These are phyloP conservation scores for Cerrena zonata DNA, from an alignment of 1,284 basidiomycete genomes.

Conservation along the genomic window DNA sequence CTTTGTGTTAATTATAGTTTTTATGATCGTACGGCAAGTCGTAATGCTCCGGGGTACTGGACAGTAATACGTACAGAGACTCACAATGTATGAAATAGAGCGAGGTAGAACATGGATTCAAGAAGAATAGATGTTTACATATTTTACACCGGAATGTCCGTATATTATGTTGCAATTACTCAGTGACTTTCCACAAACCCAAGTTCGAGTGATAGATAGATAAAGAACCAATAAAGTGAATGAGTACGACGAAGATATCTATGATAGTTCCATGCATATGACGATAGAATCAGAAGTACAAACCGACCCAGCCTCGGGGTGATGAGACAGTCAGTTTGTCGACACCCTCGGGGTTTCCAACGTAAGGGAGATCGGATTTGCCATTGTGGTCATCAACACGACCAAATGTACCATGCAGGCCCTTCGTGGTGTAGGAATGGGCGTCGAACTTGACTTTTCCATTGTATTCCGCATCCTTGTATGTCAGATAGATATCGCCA, in stretches of 20 bases:
- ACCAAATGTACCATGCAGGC: constrained; percentile 26
- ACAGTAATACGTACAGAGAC: not conserved
- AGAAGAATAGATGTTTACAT: no score
- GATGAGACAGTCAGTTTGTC: constrained; percentile 42
- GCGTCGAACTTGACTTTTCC: constrained; percentile 44
- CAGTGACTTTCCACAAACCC: no score
- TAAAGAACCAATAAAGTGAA: not conserved
- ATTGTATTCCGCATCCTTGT: constrained; percentile 44
- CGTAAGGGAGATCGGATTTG: constrained; percentile 37
- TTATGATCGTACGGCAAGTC: not conserved
- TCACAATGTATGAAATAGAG: not conserved
- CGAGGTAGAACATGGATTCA: no score
- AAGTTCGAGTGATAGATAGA: no score
- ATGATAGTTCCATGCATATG: not conserved
- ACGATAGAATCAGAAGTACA: constrained; percentile 36
- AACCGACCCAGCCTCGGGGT: constrained; percentile 43
- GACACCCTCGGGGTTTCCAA: constrained; percentile 39
- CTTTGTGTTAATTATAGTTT: not conserved
- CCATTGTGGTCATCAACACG: constrained; percentile 11
- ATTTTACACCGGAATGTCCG: no score
- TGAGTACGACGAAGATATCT: not conserved
- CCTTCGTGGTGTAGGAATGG: constrained; percentile 36
- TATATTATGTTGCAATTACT: no score
- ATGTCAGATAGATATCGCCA: constrained; percentile 51
- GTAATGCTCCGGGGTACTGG: not conserved